Evolutionary conservation across 2,329 filamentous ascomycete genomes (phyloP).

Genomic region (Aspergillus texensis): DNA sequence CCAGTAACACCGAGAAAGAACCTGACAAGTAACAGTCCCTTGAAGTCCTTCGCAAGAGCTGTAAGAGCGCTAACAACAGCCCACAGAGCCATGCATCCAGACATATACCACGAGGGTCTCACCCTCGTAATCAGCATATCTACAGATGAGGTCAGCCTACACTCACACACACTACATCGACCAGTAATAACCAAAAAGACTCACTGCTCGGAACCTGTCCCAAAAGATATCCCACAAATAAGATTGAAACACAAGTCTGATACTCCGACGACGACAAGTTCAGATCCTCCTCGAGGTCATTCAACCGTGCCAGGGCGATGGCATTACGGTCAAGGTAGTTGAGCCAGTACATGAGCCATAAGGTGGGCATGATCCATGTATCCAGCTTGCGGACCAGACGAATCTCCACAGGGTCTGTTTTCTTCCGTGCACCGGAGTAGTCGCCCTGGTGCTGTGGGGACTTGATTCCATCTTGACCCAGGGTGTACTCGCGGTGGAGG

Average conservation of each 20-base stretch:
- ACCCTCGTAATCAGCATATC: slow-evolving; percentile 37
- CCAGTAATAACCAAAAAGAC: neutral
- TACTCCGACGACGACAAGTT: slow-evolving; percentile 31
- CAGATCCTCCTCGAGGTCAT: slow-evolving; percentile 31
- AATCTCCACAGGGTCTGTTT: slow-evolving; percentile 43
- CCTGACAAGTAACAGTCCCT: slow-evolving; percentile 41
- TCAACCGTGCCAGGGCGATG: slow-evolving; percentile 33
- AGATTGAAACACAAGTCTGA: slow-evolving; percentile 31
- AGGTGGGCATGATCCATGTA: slow-evolving; percentile 40
- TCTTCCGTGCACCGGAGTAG: slow-evolving; percentile 44
- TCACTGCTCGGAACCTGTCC: slow-evolving; percentile 23
- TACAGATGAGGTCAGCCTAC: neutral
- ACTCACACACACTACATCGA: no score
- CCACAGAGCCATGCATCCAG: slow-evolving; percentile 35
- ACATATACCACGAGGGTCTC: slow-evolving; percentile 49
- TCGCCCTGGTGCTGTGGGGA: slow-evolving; percentile 25
- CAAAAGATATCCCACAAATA: slow-evolving; percentile 29
- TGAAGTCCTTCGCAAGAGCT: slow-evolving; percentile 41
- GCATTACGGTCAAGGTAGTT: slow-evolving; percentile 35
- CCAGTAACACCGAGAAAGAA: slow-evolving; percentile 39
- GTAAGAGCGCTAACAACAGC: slow-evolving; percentile 32
- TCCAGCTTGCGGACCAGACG: slow-evolving; percentile 42
- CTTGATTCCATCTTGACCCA: slow-evolving; percentile 17
- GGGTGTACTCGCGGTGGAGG: slow-evolving; percentile 17
- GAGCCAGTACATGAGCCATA: slow-evolving; percentile 42